Evolutionary conservation across 306 rosid species (phyloP).

Genomic region (Carpinus viminea): DNA sequence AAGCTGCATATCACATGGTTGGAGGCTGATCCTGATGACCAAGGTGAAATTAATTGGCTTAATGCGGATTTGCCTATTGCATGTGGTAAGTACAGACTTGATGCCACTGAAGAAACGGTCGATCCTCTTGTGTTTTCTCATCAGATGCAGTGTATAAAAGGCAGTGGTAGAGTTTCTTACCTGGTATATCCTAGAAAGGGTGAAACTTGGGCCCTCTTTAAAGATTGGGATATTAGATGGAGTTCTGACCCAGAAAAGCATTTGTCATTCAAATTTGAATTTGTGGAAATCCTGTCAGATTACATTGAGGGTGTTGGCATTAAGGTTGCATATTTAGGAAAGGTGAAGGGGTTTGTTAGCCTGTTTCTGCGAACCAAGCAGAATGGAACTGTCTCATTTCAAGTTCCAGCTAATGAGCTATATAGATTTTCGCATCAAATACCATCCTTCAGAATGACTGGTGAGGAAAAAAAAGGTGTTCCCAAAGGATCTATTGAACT

Average conservation of each 20-base stretch:
- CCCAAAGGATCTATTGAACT: conserved; percentile 82
- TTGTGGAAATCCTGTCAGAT: conserved; percentile 74
- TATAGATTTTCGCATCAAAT: conserved; percentile 78
- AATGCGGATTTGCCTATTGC: conserved; percentile 60
- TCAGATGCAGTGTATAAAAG: conserved; percentile 49
- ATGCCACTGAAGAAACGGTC: conserved; percentile 32
- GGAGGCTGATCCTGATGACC: conserved; percentile 55
- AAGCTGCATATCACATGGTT: conserved; percentile 72
- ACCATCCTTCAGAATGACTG: conserved; percentile 76
- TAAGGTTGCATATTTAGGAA: conserved; percentile 60
- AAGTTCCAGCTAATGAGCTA: conserved; percentile 53
- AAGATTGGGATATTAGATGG: conserved; percentile 83
- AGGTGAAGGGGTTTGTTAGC: conserved; percentile 79
- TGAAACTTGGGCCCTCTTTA: conserved; percentile 91
- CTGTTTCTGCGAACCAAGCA: conserved; percentile 57
- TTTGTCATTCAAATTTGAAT: conserved; percentile 43
- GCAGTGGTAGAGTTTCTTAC: conserved; percentile 29
- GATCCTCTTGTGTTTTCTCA: conserved; percentile 69
- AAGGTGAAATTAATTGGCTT: conserved; percentile 58
- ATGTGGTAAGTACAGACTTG: conserved; percentile 63
- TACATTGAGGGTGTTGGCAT: conserved; percentile 53
- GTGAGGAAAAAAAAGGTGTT: conserved; percentile 69
- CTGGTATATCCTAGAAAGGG: conserved; percentile 75
- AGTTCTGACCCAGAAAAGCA: conserved; percentile 58
- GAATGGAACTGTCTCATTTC: conserved; percentile 36